phyloP scores from a whole-genome alignment of 257 asterid species.

The Cinchona pubescens region DNA sequence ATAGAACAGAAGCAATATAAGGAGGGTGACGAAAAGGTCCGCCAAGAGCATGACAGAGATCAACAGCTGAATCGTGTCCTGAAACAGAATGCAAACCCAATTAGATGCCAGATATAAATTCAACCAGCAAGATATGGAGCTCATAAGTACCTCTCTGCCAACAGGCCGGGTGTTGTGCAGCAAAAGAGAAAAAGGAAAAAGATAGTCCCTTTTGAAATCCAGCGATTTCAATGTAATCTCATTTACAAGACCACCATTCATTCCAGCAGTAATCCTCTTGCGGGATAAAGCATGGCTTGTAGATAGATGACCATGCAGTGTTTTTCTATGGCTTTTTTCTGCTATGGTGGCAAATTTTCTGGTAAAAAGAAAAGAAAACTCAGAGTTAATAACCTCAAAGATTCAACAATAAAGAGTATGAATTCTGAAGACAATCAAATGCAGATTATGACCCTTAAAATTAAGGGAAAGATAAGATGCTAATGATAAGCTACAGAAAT shows the following conservation, averaged over 20 bases:
- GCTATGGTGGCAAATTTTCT: slow-evolving; percentile 47
- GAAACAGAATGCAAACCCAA: slow-evolving; percentile 39
- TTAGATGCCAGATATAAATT: slow-evolving; percentile 26
- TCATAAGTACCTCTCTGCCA: slow-evolving; percentile 73
- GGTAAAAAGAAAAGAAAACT: slow-evolving; percentile 16
- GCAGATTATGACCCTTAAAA: not conserved
- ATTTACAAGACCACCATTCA: slow-evolving; percentile 79
- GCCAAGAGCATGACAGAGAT: slow-evolving; percentile 82
- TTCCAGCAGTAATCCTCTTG: slow-evolving; percentile 72
- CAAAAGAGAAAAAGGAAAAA: slow-evolving; percentile 75
- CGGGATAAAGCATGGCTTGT: slow-evolving; percentile 52
- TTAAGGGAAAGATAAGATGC: not conserved
- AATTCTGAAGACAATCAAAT: not conserved
- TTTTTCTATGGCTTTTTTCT: slow-evolving; percentile 42
- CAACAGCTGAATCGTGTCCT: slow-evolving; percentile 87
- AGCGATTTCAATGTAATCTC: slow-evolving; percentile 67
- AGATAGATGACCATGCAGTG: slow-evolving; percentile 51
- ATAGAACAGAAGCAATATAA: slow-evolving; percentile 72
- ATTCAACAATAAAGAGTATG: not conserved
- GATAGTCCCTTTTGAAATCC: slow-evolving; percentile 58
- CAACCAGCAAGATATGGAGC: slow-evolving; percentile 22
- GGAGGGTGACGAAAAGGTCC: slow-evolving; percentile 78
- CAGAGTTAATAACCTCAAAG: not conserved
- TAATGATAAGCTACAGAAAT: not conserved
- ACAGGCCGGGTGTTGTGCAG: slow-evolving; percentile 88